Percentiles rank a stretch among this genome's conserved stretches.
Evolutionary conservation across 1,284 basidiomycete species (phyloP).

Genomic region (Exobasidium rhododendri): DNA sequence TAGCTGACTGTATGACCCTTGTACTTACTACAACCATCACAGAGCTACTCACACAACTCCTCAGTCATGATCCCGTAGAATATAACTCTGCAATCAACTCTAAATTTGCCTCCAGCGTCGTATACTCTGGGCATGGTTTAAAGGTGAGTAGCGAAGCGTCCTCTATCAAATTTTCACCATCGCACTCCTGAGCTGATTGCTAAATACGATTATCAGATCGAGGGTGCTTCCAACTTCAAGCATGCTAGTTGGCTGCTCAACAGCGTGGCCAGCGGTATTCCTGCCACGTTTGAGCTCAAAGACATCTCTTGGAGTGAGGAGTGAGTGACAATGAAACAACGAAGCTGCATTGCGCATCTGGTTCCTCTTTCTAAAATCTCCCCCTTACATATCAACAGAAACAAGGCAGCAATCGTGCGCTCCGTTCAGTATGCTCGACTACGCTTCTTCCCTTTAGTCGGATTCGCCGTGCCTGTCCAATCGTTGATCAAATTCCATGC

Average conservation of each 20-base stretch:
- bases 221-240: slow-evolving; percentile 33
- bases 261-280: slow-evolving; percentile 27
- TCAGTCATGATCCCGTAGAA: slow-evolving; percentile 27
- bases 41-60: slow-evolving; percentile 17
- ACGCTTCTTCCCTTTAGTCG: slow-evolving; percentile 32
- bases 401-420: slow-evolving; percentile 26
- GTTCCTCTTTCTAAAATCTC: too few species aligned
- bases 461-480: slow-evolving; percentile 28
- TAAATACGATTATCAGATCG: slow-evolving; percentile 20
- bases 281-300: slow-evolving; percentile 22
- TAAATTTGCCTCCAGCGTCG: slow-evolving; percentile 25
- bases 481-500: slow-evolving; percentile 22
- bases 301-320: slow-evolving; percentile 30
- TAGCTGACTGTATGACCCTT: too few species aligned
- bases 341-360: too few species aligned
- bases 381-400: not conserved
- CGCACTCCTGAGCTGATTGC: too few species aligned
- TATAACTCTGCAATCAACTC: slow-evolving; percentile 41
- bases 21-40: too few species aligned
- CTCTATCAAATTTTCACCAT: too few species aligned
- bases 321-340: not conserved
- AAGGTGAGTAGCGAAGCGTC: slow-evolving; percentile 12
- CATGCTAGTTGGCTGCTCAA: slow-evolving; percentile 31
- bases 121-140: slow-evolving; percentile 33
- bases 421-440: slow-evolving; percentile 29